These are phyloP conservation scores for Pyrenopolyporus hunteri DNA, from an alignment of 495 filamentous ascomycete genomes.

Conservation along the genomic window DNA sequence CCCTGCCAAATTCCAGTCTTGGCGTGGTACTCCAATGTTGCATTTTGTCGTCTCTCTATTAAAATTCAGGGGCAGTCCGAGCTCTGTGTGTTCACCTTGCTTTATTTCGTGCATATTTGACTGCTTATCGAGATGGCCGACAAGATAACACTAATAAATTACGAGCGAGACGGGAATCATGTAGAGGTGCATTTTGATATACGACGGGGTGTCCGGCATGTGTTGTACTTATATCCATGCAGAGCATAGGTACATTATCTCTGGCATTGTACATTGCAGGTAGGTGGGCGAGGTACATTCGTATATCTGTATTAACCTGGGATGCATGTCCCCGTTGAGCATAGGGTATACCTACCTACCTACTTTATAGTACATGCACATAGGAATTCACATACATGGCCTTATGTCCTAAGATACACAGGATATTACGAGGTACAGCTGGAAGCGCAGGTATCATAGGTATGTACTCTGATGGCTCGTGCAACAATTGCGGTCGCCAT, in stretches of 20 bases:
- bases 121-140: slow-evolving; percentile 16
- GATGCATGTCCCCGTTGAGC: no score
- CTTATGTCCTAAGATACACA: no score
- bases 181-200: background rate
- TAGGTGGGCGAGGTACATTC: no score
- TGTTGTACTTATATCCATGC: background rate
- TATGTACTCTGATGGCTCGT: background rate
- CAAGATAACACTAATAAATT: slow-evolving; percentile 4
- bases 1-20: slow-evolving; percentile 22
- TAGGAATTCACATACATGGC: no score
- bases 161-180: background rate
- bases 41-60: slow-evolving; percentile 31
- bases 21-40: slow-evolving; percentile 25
- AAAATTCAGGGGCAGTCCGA: slow-evolving; percentile 37
- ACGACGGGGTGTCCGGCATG: no score
- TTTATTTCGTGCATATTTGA: slow-evolving; percentile 29
- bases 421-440: background rate
- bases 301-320: no score
- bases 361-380: no score
- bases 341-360: no score
- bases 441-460: background rate
- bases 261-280: no score
- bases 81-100: slow-evolving; percentile 4
- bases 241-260: no score
- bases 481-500: no score